phyloP scores from a whole-genome alignment of 176 grass and related monocot genomes.

The Raddia guianensis region DNA sequence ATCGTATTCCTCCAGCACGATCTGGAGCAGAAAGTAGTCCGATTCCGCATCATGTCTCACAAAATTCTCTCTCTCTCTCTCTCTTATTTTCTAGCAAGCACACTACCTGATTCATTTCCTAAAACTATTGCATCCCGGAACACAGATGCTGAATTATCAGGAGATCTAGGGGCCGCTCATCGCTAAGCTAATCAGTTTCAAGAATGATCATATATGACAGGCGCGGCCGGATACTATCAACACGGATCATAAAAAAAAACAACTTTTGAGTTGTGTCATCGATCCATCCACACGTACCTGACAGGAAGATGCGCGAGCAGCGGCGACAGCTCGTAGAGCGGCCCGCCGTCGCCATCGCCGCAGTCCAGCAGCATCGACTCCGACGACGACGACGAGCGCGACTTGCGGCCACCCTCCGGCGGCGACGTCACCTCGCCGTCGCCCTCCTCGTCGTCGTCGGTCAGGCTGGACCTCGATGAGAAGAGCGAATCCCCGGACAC shows the following conservation, averaged over 20 bases:
- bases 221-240: background rate
- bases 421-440: slow-evolving; percentile 9
- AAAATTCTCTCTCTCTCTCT: background rate
- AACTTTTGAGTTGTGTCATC: background rate
- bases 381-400: slow-evolving; percentile 23
- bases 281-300: slow-evolving; percentile 42
- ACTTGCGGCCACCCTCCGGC: background rate
- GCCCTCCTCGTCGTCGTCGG: slow-evolving; percentile 33
- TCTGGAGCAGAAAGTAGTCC: background rate
- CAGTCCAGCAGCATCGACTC: slow-evolving; percentile 26
- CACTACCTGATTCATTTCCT: background rate
- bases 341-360: slow-evolving; percentile 20
- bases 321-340: slow-evolving; percentile 58
- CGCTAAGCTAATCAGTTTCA: background rate
- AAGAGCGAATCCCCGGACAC: slow-evolving; percentile 29
- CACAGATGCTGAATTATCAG: background rate
- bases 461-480: slow-evolving; percentile 49
- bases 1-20: background rate
- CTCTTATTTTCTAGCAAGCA: background rate
- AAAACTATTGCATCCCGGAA: background rate
- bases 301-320: slow-evolving; percentile 57
- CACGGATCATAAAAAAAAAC: background rate
- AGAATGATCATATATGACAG: background rate
- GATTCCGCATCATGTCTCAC: background rate
- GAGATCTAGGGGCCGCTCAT: background rate